Percentiles rank a stretch among this genome's conserved stretches.
Conservation (phyloP, 164 flowering plant species). For the Amborella trichopoda region DNA sequence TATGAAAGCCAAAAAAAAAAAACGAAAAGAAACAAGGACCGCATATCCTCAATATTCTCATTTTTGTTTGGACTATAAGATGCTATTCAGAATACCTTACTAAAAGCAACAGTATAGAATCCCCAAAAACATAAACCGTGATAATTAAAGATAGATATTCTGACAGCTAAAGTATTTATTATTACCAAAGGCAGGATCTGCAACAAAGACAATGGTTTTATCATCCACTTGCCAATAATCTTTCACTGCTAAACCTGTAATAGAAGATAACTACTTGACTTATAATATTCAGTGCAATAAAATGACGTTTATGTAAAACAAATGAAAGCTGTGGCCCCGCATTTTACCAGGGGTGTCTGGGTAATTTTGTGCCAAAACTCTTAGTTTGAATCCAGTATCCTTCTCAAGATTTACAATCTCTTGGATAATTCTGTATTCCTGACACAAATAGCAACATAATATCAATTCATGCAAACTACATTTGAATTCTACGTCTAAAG, state of each 20-base stretch:
- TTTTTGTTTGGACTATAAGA: too few relatives aligned
- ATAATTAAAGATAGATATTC: too few relatives aligned
- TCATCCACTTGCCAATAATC: constrained; percentile 97
- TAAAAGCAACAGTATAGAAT: constrained; percentile 1
- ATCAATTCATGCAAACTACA: too few relatives aligned
- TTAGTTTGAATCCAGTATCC: constrained; percentile 83
- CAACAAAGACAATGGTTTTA: constrained; percentile 88
- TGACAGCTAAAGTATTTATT: not conserved
- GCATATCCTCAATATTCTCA: too few relatives aligned
- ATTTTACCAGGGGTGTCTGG: constrained; percentile 93
- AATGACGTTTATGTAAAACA: not conserved
- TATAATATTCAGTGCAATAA: not conserved
- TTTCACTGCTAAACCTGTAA: constrained; percentile 76
- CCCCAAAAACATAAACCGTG: too few relatives aligned
- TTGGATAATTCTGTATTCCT: constrained; percentile 67
- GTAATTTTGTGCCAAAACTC: constrained; percentile 92
- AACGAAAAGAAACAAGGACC: too few relatives aligned
- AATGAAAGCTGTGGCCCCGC: too few relatives aligned
- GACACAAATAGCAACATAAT: constrained; percentile 9
- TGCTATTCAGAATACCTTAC: too few relatives aligned
- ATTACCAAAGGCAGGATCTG: constrained; percentile 92
- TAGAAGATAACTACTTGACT: not conserved
- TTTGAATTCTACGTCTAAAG: too few relatives aligned
- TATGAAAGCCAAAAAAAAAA: too few relatives aligned
- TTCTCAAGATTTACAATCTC: constrained; percentile 70